Evolutionary conservation across 2,329 filamentous ascomycete species (phyloP), one percentile per base, ranked within the genome.

Genomic region (Arthrobotrys pseudoclavata): DNA sequence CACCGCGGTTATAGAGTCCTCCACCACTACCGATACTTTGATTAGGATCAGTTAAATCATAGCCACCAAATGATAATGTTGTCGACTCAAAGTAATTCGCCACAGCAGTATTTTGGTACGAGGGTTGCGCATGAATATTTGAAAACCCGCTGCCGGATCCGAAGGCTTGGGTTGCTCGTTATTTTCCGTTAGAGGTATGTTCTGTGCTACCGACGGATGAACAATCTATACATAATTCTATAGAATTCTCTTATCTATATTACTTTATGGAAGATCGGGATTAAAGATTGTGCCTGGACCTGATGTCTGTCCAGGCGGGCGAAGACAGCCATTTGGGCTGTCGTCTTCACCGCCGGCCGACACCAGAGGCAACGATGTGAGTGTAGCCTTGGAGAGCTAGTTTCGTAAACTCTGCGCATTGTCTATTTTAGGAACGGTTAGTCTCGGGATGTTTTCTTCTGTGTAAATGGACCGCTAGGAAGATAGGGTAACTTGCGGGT

Each of bases 401-500:
- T 81, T 89, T 88, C 80, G 88, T 83, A 79, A 87, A 86, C 82
- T 87, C 85, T 67, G 84, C 83, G 82, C 86, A 87, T 81, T 86
- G 85, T 10, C 85, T 84, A n/a, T 53, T 53, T 31, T 3, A 55
- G 13, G n/a, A 42, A 26, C 15, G 5, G 22, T 61, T 26, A 47
- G 29, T 15, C 9, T n/a, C 9, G 18, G 26, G 7, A 63, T 18
- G 4, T n/a, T n/a, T n/a, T n/a, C n/a, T n/a, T n/a, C n/a, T n/a
- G n/a, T n/a, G n/a, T n/a, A n/a, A n/a, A n/a, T n/a, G n/a, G n/a
- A n/a, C n/a, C n/a, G n/a, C n/a, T n/a, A n/a, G n/a, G n/a, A n/a
- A n/a, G n/a, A n/a, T n/a, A n/a, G n/a, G 86, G 82, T 90, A 90
- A 78, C 83, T 84, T 4, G 85, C 82, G 0, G 88, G 88, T 10